These are phyloP conservation scores for Neurospora terricola DNA, from an alignment of 495 filamentous ascomycete genomes.

Conservation along the genomic window DNA sequence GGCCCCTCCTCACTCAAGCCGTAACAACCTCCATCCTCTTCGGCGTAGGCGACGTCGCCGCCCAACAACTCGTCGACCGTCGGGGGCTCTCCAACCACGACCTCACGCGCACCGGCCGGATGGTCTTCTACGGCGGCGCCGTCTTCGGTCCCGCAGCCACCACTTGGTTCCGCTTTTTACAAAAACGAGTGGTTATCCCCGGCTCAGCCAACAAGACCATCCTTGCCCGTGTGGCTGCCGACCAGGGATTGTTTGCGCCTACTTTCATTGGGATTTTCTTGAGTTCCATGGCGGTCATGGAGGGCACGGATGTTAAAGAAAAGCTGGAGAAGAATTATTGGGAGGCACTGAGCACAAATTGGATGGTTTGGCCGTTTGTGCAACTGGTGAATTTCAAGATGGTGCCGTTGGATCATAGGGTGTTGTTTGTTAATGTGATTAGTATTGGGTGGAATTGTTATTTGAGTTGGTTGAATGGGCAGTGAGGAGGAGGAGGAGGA, in stretches of 20 bases:
- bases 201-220: conserved; percentile 56
- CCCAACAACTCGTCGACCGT: conserved; percentile 90
- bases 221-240: conserved; percentile 65
- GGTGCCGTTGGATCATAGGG: conserved; percentile 74
- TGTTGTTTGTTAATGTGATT: conserved; percentile 84
- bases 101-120: conserved; percentile 68
- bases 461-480: conserved; percentile 71
- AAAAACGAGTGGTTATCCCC: conserved; percentile 54
- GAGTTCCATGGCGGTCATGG: conserved; percentile 75
- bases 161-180: conserved; percentile 70
- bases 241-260: conserved; percentile 83
- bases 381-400: conserved; percentile 86
- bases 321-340: conserved; percentile 62
- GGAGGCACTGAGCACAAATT: conserved; percentile 69
- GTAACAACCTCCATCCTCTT: conserved; percentile 83
- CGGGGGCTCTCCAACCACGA: conserved; percentile 73
- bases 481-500: background rate
- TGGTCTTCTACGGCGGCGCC: conserved; percentile 84
- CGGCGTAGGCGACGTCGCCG: conserved; percentile 78
- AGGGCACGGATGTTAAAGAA: conserved; percentile 60
- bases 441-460: conserved; percentile 90
- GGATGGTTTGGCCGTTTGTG: conserved; percentile 86
- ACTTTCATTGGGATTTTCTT: conserved; percentile 75
- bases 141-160: conserved; percentile 90
- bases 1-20: conserved; percentile 80